Base-by-base conservation (phyloP, 495 filamentous ascomycete species). In the Xylaria bambusicola region DNA sequence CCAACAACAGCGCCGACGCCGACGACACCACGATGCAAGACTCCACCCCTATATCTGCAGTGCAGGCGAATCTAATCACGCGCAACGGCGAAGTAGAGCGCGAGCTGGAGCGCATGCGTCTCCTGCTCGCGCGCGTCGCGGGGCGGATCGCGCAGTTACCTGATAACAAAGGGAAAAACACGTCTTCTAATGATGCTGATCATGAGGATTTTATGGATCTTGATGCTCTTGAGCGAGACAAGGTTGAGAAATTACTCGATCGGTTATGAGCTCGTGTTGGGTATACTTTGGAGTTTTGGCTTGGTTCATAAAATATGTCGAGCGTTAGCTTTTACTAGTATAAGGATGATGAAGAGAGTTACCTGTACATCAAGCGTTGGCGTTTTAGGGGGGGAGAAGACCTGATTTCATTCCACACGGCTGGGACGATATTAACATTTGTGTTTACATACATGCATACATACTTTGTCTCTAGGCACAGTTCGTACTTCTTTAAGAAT, bases 81-180 rank as follows among this genome's bases (percentile, higher is more conserved):
- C 82, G 83, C 42, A 86, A 91, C 70, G 88, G 87, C n/a, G 84
- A 87, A 62, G 68, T 96, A 21, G 83, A 85, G 61, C 75, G 78
- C 40, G 91, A 95, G 71, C 66, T 96, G 61, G 84, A 88, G 66
- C 85, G 81, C 62, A 93, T 91, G 86, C 82, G 87, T 36, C 82
- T 91, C 69, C 74, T 96, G 58, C 84, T 89, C 42, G 84, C 86
- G 18, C 80, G 89, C 44, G 87, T 93, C 24, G 82, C 84, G 2
- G 88, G 80, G 2, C 77, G 88, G 52, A 75, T 91, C 3, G 70
- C 65, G 38, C 70, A 66, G 62, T 50, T 79, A 38, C 69, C 71
- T 1, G 57, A 64, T 27, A 42, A 18, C 13, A 26, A 40, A n/a
- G n/a, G n/a, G n/a, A n/a, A n/a, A 15, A 24, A 7, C 20, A 38